Evolutionary conservation across 371 early-diverging fungal genomes (phyloP).

Genomic region (Actinomortierella wolfii): DNA sequence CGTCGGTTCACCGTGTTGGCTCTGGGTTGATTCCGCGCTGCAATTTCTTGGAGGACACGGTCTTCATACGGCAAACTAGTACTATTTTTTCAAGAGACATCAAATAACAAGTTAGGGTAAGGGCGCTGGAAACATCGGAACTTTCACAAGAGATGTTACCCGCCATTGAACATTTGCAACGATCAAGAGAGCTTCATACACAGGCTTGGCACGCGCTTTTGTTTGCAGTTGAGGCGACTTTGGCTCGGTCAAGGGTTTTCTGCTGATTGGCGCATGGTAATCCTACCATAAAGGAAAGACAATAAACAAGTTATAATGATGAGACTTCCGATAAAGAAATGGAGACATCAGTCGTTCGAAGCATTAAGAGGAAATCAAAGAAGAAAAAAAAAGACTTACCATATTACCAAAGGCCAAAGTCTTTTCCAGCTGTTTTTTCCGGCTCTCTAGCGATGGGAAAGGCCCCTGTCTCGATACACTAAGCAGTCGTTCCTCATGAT

Average conservation of each 20-base stretch:
- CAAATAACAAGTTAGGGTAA: background rate
- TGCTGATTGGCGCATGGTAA: background rate
- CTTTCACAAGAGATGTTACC: background rate
- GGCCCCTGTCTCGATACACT: slow-evolving; percentile 23
- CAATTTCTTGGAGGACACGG: slow-evolving; percentile 6
- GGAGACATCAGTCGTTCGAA: background rate
- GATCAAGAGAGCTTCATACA: too few species aligned
- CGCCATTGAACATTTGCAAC: background rate
- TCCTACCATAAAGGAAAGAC: background rate
- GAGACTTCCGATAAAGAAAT: background rate
- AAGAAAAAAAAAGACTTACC: background rate
- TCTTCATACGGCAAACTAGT: slow-evolving; percentile 12
- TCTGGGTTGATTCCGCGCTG: slow-evolving; percentile 16
- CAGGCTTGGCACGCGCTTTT: slow-evolving; percentile 11
- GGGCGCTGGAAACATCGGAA: too few species aligned
- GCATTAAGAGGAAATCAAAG: background rate
- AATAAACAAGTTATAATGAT: background rate
- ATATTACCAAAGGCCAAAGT: background rate
- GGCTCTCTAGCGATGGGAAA: slow-evolving; percentile 13
- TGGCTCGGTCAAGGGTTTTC: slow-evolving; percentile 12
- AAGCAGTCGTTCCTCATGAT: slow-evolving; percentile 17
- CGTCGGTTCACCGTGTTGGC: slow-evolving; percentile 18
- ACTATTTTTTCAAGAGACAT: background rate
- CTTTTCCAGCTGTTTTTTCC: slow-evolving; percentile 15
- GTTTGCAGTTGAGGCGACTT: slow-evolving; percentile 20